Base-by-base conservation (phyloP, 768 basidiomycete genomes). In the Phylloporus scabripes region DNA sequence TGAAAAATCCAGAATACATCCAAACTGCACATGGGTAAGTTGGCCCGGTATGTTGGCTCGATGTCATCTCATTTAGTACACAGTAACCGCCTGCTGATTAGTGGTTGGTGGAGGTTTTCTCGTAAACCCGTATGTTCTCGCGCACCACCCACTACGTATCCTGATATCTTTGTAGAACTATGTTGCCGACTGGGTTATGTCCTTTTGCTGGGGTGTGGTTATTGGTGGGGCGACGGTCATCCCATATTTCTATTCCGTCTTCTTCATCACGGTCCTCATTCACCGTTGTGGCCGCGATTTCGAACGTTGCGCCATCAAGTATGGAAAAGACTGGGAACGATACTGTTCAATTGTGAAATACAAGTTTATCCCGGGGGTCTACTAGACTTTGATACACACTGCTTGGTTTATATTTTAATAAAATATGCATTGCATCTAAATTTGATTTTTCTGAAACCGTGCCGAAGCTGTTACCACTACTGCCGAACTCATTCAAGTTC, bases 231-330 rank as follows among this genome's bases (percentile, higher is more conserved):
- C 83, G 14, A 83, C 84, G 26, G 78, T 85, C 42, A 95, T 98
- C 63, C 93, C 93, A 1, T 94, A 94, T 72, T 99, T 91, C 72
- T 98, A 98, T 71, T 92, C 92, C 11, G 75, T 92, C 43, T 99
- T 98, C 79, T 98, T 98, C 76, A 84, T 95, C 61, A 79, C 79
- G 39, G 94, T 98, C 18, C 81, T 99, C 47, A 75, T 92, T 34
- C 96, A 98, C 62, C 82, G 96, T 31, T 89, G 86, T 59, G 80
- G 85, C 0, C 83, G 96, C 46, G 96, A 99, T 76, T 96, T 98
- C 67, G 95, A 94, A 67, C 78, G 94, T 76, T 92, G 93, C 68
- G 83, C 84, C 2, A 66, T 79, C 57, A 97, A 97, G 72, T 97
- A 96, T 60, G 92, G 91, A 28, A 90, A 93, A 57, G 93, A 96